Conservation (phyloP, 768 basidiomycete species). For the Russula foetens region DNA sequence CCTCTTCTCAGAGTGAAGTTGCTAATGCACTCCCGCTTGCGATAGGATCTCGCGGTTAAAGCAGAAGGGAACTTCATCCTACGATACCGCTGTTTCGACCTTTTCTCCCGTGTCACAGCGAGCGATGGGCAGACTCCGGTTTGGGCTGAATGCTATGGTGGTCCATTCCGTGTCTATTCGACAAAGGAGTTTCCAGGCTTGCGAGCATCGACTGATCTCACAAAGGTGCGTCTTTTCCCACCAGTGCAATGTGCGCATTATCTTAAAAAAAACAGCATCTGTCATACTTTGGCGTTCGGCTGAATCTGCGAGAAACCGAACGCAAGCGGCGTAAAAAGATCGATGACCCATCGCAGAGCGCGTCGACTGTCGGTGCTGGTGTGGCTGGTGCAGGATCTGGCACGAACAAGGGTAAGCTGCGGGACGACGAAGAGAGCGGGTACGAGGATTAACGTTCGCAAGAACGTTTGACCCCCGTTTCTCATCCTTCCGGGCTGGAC, state of each 20-base stretch:
- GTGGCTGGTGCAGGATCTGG: background rate
- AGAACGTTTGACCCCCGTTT: background rate
- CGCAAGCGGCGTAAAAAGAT: slow-evolving; percentile 42
- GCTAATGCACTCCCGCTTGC: background rate
- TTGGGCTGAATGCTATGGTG: slow-evolving; percentile 59
- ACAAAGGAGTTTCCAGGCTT: slow-evolving; percentile 68
- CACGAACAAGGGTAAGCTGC: background rate
- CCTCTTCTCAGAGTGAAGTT: background rate
- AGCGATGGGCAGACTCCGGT: slow-evolving; percentile 35
- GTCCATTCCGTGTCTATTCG: slow-evolving; percentile 55
- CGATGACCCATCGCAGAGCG: slow-evolving; percentile 19
- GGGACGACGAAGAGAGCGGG: slow-evolving; percentile 3
- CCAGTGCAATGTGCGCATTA: background rate
- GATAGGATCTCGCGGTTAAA: slow-evolving; percentile 63
- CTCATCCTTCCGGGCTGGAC: background rate
- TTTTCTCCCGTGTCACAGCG: slow-evolving; percentile 36
- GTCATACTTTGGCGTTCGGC: slow-evolving; percentile 47
- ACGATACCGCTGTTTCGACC: slow-evolving; percentile 60
- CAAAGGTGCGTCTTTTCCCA: slow-evolving; percentile 37
- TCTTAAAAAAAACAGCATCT: slow-evolving; percentile 32
- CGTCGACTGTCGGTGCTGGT: background rate
- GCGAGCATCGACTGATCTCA: slow-evolving; percentile 56
- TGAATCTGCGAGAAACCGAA: slow-evolving; percentile 52
- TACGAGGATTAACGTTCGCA: slow-evolving; percentile 3
- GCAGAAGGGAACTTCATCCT: slow-evolving; percentile 58